These are phyloP conservation scores for Rhizopogon vulgaris DNA, from an alignment of 768 basidiomycete species.

Conservation along the genomic window DNA sequence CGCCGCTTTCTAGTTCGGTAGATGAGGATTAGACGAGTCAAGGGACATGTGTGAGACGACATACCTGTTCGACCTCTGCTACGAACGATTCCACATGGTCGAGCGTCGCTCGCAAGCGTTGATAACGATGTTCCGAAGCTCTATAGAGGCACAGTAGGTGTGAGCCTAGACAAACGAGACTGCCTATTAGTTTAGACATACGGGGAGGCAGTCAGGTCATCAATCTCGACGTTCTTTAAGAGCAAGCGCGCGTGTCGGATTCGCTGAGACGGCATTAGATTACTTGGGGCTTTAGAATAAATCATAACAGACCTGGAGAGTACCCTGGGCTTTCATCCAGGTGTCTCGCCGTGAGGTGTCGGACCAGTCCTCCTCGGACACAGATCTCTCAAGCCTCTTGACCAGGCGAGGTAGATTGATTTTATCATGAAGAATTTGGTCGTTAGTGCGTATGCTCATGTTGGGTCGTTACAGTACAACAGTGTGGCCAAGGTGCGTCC, in stretches of 20 bases:
- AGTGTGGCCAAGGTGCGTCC: neutral
- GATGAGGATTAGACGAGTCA: neutral
- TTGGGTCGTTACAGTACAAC: slow-evolving; percentile 1
- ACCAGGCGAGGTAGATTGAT: slow-evolving; percentile 64
- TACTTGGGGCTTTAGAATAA: neutral
- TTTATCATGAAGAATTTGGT: slow-evolving; percentile 46
- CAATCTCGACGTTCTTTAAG: slow-evolving; percentile 51
- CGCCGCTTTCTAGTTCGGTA: slow-evolving; percentile 31
- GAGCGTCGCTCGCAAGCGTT: slow-evolving; percentile 43
- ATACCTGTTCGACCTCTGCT: slow-evolving; percentile 48
- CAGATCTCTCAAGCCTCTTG: slow-evolving; percentile 51
- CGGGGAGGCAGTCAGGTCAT: slow-evolving; percentile 39
- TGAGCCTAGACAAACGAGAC: neutral
- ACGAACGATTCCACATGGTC: slow-evolving; percentile 51
- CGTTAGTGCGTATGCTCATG: slow-evolving; percentile 23
- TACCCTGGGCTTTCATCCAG: slow-evolving; percentile 52
- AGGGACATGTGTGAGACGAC: neutral
- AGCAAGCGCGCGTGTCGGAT: slow-evolving; percentile 53
- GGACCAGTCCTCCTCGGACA: slow-evolving; percentile 31
- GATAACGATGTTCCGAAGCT: slow-evolving; percentile 35
- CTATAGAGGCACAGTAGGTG: slow-evolving; percentile 23
- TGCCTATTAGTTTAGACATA: slow-evolving; percentile 21
- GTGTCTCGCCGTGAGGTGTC: slow-evolving; percentile 22
- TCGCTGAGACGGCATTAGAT: slow-evolving; percentile 23
- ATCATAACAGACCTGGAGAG: slow-evolving; percentile 43